A percentile compares a stretch with the other conserved stretches of the same genome.
Conservation (phyloP, 345 rosid species). For the Salix caprea region DNA sequence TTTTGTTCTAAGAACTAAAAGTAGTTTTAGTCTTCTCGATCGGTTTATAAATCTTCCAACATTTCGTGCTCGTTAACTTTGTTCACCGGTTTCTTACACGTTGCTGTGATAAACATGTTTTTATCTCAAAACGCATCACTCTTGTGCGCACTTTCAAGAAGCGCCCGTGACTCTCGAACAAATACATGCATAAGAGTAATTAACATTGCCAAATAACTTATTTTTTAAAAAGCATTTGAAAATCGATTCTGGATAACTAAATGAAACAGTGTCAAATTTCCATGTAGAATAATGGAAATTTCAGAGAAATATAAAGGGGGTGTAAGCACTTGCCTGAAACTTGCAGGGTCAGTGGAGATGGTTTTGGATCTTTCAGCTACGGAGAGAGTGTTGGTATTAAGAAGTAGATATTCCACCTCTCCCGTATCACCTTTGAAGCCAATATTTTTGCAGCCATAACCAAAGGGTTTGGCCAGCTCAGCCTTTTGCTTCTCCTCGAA, state of each 20-base stretch:
- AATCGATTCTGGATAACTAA: not conserved
- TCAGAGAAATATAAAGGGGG: not conserved
- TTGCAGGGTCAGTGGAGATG: constrained; percentile 19
- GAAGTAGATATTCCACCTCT: constrained; percentile 33
- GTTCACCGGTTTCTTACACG: not conserved
- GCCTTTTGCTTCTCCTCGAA: constrained; percentile 22
- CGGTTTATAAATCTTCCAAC: not conserved
- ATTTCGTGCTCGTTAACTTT: not conserved
- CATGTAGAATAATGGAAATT: not conserved
- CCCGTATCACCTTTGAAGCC: constrained; percentile 37
- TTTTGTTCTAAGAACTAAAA: not conserved
- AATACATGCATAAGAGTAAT: not conserved
- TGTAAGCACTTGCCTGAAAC: constrained; percentile 19
- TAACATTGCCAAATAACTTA: not conserved
- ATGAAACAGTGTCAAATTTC: not conserved
- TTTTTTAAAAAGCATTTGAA: not conserved
- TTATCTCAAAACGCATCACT: not conserved
- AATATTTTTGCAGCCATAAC: constrained; percentile 37
- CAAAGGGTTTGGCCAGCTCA: constrained; percentile 29
- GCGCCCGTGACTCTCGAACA: not conserved
- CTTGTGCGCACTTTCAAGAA: not conserved
- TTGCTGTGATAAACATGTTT: not conserved
- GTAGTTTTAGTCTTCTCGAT: not conserved
- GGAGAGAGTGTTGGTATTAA: constrained; percentile 20
- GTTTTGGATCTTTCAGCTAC: constrained; percentile 21